A percentile compares a stretch with the other conserved stretches of the same genome.
Evolutionary conservation across 2,329 filamentous ascomycete genomes (phyloP).

Genomic region (Colletotrichum sp.): DNA sequence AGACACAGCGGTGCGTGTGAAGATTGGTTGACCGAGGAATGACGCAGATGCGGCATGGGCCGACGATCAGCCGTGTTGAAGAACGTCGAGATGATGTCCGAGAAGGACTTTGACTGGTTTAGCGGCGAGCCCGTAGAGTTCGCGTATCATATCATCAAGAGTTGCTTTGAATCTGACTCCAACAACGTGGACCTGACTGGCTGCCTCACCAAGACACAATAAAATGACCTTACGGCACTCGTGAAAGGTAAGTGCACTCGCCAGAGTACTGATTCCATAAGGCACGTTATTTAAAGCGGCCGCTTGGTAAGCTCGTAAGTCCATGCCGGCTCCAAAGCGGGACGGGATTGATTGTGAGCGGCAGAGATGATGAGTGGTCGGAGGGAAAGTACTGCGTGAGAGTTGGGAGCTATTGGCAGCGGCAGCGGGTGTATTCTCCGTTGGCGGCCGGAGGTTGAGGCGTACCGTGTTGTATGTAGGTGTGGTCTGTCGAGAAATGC

Average conservation of each 20-base stretch:
- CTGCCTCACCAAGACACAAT: not conserved
- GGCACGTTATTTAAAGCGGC: not conserved
- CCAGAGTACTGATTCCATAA: not conserved
- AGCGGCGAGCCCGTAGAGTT: not conserved
- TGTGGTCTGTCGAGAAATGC: not conserved
- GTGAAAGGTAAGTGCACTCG: not conserved
- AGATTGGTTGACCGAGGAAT: not conserved
- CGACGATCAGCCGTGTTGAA: not conserved
- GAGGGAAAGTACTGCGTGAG: not conserved
- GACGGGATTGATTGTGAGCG: not conserved
- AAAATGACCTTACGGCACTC: not conserved
- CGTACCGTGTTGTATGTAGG: not conserved
- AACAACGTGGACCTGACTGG: not conserved
- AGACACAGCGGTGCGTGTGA: not conserved
- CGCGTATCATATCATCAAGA: not conserved
- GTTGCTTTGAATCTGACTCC: not conserved
- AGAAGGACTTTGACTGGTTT: not conserved
- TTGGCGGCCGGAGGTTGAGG: not conserved
- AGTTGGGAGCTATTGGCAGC: not conserved
- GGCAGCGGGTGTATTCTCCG: not conserved
- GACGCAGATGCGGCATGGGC: not conserved
- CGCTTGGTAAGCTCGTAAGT: constrained; percentile 4
- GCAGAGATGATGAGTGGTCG: not conserved
- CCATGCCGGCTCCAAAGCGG: not conserved
- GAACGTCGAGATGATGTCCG: not conserved